A percentile compares a stretch with the other conserved stretches of the same genome.
Evolutionary conservation across 2,329 filamentous ascomycete species (phyloP).

Genomic region (Cladosporium colombiae): DNA sequence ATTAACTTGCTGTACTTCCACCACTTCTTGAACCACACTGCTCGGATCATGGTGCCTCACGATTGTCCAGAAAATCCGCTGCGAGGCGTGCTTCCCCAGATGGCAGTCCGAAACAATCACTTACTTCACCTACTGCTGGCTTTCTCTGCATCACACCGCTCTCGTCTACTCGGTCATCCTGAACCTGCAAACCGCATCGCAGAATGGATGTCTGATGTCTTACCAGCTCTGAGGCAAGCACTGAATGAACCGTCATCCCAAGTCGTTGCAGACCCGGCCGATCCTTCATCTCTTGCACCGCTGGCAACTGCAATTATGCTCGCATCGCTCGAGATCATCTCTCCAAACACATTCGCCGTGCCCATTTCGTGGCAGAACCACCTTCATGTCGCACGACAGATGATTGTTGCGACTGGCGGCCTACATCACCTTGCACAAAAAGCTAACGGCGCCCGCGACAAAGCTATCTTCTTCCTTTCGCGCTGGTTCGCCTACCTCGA

Average conservation of each 20-base stretch:
- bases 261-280: conserved; percentile 41
- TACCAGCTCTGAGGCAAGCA: conserved; percentile 68
- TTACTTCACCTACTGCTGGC: conserved; percentile 76
- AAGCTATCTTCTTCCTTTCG: conserved; percentile 71
- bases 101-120: conserved; percentile 69
- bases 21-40: conserved; percentile 78
- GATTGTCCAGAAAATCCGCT: conserved; percentile 64
- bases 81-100: conserved; percentile 61
- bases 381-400: conserved; percentile 71
- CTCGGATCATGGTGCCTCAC: conserved; percentile 63
- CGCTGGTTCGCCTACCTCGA: conserved; percentile 86
- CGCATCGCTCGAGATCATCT: conserved; percentile 79
- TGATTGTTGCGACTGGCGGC: conserved; percentile 68
- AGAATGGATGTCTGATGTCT: conserved; percentile 76
- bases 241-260: conserved; percentile 44
- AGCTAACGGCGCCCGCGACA: conserved; percentile 47
- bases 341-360: conserved; percentile 78
- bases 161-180: conserved; percentile 69
- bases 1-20: conserved; percentile 80
- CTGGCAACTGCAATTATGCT: conserved; percentile 84
- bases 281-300: conserved; percentile 69
- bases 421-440: conserved; percentile 48
- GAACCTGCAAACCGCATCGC: conserved; percentile 79
- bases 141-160: conserved; percentile 82
- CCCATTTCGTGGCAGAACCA: conserved; percentile 79